phyloP scores from a whole-genome alignment of 352 stramenopile species.

The Globisporangium takayamanum region DNA sequence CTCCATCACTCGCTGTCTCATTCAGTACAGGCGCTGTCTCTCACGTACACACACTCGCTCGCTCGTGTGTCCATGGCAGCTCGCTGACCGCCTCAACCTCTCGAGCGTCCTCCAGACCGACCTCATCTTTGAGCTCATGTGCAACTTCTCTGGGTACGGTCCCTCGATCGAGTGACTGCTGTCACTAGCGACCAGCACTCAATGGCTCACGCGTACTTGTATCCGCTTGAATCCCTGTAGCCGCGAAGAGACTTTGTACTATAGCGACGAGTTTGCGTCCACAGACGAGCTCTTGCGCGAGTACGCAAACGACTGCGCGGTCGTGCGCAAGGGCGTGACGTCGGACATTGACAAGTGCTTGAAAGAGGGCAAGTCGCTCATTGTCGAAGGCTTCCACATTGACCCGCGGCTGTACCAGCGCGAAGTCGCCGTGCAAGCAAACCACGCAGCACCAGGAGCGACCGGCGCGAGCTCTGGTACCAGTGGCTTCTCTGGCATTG shows the following conservation, averaged over 20 bases:
- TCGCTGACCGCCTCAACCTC: constrained; percentile 81
- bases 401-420: constrained; percentile 82
- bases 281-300: constrained; percentile 49
- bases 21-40: background rate
- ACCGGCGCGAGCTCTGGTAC: background rate
- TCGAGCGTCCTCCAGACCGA: constrained; percentile 85
- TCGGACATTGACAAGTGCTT: constrained; percentile 87
- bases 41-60: background rate
- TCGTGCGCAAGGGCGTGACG: constrained; percentile 75
- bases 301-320: constrained; percentile 74
- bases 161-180: background rate
- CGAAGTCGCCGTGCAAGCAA: constrained; percentile 34
- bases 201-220: background rate
- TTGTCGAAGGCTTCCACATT: constrained; percentile 85
- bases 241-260: constrained; percentile 62
- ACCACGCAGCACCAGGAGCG: constrained; percentile 9
- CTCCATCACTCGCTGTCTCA: background rate
- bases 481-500: constrained; percentile 52
- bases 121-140: constrained; percentile 88
- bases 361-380: constrained; percentile 86
- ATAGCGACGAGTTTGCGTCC: constrained; percentile 51
- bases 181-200: background rate
- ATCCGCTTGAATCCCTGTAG: background rate
- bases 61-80: constrained; percentile 19
- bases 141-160: constrained; percentile 80